Base-by-base conservation (phyloP, 176 grass and related monocot genomes). In the Neostapfia colusana region DNA sequence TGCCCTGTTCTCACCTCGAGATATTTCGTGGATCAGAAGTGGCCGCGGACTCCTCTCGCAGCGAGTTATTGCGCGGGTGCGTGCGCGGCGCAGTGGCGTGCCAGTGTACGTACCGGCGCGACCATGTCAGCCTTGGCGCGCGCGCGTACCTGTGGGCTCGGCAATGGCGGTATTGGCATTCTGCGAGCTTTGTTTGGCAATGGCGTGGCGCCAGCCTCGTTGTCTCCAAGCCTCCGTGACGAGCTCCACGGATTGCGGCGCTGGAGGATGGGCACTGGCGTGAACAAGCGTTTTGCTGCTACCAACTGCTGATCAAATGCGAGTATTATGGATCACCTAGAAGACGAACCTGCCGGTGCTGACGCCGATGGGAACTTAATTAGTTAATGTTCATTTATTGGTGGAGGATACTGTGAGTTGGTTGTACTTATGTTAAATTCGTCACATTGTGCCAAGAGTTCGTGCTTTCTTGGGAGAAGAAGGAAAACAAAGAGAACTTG, bases 101-200 rank as follows among this genome's bases (percentile, higher is more conserved):
- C 36, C 44, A 49, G 18, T 58, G 10, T 43, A 51, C 31, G 31
- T 17, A 18, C 41, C 43, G 57, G 42, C 21, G 24, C 25, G 56
- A 20, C 58, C 57, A 10, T 73, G 83, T 57, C 83, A 79, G 37
- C 21, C 20, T n/a, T n/a, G n/a, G n/a, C 31, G 31, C 31, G 31
- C 54, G 20, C 57, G 17, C 36, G 4, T 43, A 63, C 27, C 77
- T 69, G 83, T 80, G 77, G 83, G 83, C 83, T 74, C 59, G 70
- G 35, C 51, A 26, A 41, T 58, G 51, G 70, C 36, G 70, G 51
- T 73, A 39, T 73, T 73, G 51, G 46, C 46, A 46, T 12, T 17
- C 18, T 10, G 44, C 25, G 4, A 15, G 41, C 13, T 10, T 46
- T 41, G 63, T 42, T 44, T 70, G 69, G 46, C 6, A 53, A 60